Evolutionary conservation across 2,329 filamentous ascomycete species (phyloP).

Genomic region (Xylaria sp.): DNA sequence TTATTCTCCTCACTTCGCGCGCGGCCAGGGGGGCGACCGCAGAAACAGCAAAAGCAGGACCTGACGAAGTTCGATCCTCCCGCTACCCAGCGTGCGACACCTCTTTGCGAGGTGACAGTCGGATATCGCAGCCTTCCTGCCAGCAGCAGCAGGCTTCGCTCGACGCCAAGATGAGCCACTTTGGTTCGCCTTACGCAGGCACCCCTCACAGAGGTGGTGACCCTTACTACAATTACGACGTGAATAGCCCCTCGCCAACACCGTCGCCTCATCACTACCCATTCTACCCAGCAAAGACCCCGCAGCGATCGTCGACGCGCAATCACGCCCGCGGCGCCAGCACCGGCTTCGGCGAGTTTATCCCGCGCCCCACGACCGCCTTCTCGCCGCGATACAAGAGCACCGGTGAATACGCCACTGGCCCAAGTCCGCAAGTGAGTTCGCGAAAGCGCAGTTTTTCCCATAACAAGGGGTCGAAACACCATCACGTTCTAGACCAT

Average conservation of each 20-base stretch:
- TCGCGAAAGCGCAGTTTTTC: constrained; percentile 53
- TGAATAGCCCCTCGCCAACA: constrained; percentile 65
- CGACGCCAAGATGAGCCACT: constrained; percentile 54
- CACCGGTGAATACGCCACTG: constrained; percentile 71
- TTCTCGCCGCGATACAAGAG: constrained; percentile 71
- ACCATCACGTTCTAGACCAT: constrained; percentile 46
- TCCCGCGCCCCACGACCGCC: constrained; percentile 56
- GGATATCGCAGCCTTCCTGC: constrained; percentile 19
- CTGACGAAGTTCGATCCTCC: constrained; percentile 8
- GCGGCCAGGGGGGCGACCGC: constrained; percentile 39
- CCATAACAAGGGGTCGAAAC: constrained; percentile 50
- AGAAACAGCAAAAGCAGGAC: not conserved
- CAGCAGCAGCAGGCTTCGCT: constrained; percentile 13
- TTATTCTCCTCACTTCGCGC: constrained; percentile 12
- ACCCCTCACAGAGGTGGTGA: constrained; percentile 54
- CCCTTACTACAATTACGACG: constrained; percentile 63
- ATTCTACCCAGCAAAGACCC: constrained; percentile 58
- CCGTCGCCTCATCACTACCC: constrained; percentile 66
- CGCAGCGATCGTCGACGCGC: constrained; percentile 65
- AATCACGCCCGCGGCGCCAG: constrained; percentile 59
- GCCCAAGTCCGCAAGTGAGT: constrained; percentile 68
- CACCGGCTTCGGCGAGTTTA: constrained; percentile 54
- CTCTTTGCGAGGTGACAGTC: constrained; percentile 45
- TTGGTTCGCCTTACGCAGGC: constrained; percentile 57
- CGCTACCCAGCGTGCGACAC: constrained; percentile 8